Evolutionary conservation across 257 asterid species (phyloP).

Genomic region (Solanum acaule): DNA sequence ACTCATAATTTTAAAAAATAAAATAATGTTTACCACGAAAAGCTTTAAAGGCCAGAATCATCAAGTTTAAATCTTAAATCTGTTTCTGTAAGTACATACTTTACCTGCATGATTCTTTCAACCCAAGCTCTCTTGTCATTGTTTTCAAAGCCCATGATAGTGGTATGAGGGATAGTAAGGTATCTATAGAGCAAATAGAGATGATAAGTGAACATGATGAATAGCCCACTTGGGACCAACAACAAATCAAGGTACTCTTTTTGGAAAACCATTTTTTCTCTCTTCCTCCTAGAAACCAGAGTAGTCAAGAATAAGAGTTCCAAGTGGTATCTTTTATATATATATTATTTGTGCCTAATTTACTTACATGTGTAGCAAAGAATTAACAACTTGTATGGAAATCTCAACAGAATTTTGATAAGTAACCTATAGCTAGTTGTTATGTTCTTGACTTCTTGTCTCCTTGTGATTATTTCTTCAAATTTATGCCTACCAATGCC

Average conservation of each 20-base stretch:
- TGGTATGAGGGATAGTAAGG: neutral
- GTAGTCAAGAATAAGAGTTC: neutral
- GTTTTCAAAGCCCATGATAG: constrained; percentile 1
- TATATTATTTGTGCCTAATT: neutral
- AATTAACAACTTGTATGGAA: neutral
- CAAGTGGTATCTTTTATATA: neutral
- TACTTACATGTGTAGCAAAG: neutral
- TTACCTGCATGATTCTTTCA: constrained; percentile 1
- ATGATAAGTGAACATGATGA: constrained; percentile 4
- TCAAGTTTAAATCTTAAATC: neutral
- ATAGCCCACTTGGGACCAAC: neutral
- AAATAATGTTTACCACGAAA: neutral
- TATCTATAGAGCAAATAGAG: constrained; percentile 1
- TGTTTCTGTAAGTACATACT: neutral
- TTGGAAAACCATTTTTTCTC: neutral
- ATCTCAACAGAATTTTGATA: neutral
- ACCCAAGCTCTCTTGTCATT: constrained; percentile 9
- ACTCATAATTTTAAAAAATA: neutral
- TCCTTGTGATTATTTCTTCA: neutral
- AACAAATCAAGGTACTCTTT: constrained; percentile 1
- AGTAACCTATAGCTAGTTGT: neutral
- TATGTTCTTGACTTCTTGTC: neutral
- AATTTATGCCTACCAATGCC: neutral
- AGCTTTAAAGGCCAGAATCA: neutral
- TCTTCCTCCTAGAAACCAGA: neutral